These are phyloP conservation scores for Geranium rotundifolium DNA, from an alignment of 345 rosid species.

Conservation along the genomic window DNA sequence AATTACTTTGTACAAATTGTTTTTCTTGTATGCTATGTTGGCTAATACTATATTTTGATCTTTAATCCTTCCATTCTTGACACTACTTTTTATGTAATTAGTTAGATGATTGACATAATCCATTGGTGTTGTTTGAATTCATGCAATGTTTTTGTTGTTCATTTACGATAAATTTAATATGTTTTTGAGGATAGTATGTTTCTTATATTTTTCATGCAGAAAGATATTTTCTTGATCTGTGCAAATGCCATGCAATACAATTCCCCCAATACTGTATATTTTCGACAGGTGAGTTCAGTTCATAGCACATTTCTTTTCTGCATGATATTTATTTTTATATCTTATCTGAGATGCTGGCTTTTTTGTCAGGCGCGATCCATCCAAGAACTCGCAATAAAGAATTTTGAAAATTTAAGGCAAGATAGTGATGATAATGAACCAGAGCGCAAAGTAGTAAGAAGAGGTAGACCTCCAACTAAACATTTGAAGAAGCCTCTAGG, in stretches of 20 bases:
- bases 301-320: slow-evolving; percentile 5
- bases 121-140: no score
- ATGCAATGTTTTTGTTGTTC: no score
- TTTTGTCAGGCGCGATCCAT: slow-evolving; percentile 65
- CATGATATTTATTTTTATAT: not conserved
- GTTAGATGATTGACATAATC: no score
- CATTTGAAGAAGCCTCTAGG: slow-evolving; percentile 36
- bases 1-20: no score
- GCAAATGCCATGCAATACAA: slow-evolving; percentile 93
- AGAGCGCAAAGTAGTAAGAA: slow-evolving; percentile 38
- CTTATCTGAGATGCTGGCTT: slow-evolving; percentile 8
- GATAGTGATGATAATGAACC: slow-evolving; percentile 60
- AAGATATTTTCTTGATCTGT: slow-evolving; percentile 62
- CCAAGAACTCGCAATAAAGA: slow-evolving; percentile 73
- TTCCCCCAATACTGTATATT: slow-evolving; percentile 66
- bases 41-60: no score
- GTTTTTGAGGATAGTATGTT: slow-evolving; percentile 2
- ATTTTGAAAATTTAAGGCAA: slow-evolving; percentile 71
- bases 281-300: slow-evolving; percentile 52
- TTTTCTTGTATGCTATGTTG: no score
- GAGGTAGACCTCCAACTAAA: slow-evolving; percentile 59
- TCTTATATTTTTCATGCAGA: slow-evolving; percentile 28
- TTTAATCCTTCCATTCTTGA: no score
- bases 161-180: not conserved
- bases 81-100: no score